Evolutionary conservation across 805 yeast species (phyloP).

Genomic region (Lachancea fermentati): DNA sequence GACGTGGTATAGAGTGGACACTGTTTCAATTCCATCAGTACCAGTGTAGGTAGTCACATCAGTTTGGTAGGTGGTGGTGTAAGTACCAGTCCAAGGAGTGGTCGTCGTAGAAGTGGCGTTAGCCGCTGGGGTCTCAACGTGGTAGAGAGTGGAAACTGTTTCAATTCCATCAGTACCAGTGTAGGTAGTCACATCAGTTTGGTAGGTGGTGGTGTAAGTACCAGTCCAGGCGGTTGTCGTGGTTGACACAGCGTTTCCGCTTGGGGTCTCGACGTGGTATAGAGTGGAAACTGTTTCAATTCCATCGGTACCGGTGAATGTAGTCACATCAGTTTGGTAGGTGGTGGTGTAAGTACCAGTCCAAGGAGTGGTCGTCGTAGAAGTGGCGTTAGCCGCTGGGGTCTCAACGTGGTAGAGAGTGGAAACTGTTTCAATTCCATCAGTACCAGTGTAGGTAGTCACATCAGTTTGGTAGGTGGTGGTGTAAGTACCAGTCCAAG

Average conservation of each 20-base stretch:
- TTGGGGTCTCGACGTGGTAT: slow-evolving; percentile 12
- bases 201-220: slow-evolving; percentile 3
- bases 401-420: slow-evolving; percentile 13
- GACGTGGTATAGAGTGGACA: slow-evolving; percentile 6
- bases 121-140: slow-evolving; percentile 12
- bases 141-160: slow-evolving; percentile 11
- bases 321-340: slow-evolving; percentile 10
- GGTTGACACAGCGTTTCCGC: neutral
- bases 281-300: slow-evolving; percentile 9
- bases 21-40: slow-evolving; percentile 4
- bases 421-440: slow-evolving; percentile 11
- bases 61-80: slow-evolving; percentile 5
- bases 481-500: slow-evolving; percentile 9
- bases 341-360: slow-evolving; percentile 14
- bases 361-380: slow-evolving; percentile 12
- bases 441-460: slow-evolving; percentile 6
- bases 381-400: slow-evolving; percentile 2
- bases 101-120: slow-evolving; percentile 3
- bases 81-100: slow-evolving; percentile 8
- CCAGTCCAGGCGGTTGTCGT: slow-evolving; percentile 4
- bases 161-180: slow-evolving; percentile 10
- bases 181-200: slow-evolving; percentile 2
- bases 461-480: slow-evolving; percentile 11
- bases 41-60: slow-evolving; percentile 1
- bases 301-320: slow-evolving; percentile 11